A percentile compares a stretch with the other conserved stretches of the same genome.
Evolutionary conservation across 2,329 filamentous ascomycete genomes (phyloP).

Genomic region (Stagonosporopsis rhizophila): DNA sequence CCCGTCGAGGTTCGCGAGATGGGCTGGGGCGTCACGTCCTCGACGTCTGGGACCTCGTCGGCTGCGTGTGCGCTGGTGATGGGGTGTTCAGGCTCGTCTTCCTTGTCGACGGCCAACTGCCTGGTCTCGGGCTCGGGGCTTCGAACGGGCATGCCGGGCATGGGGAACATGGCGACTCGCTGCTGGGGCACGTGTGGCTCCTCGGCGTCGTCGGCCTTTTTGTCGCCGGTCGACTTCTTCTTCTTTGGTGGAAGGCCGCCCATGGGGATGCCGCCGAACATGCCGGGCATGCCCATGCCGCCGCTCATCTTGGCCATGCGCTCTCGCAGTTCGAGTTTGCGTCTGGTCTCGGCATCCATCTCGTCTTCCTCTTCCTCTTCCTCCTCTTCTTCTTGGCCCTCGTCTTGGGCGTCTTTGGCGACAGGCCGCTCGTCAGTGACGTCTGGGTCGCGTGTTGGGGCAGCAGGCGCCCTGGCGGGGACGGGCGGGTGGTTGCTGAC

Average conservation of each 20-base stretch:
- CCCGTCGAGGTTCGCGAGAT: constrained; percentile 48
- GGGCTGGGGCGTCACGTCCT: constrained; percentile 57
- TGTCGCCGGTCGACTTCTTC: constrained; percentile 53
- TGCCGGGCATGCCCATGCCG: constrained; percentile 94
- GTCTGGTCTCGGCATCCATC: constrained; percentile 83
- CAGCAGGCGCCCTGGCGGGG: constrained; percentile 44
- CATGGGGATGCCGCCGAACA: constrained; percentile 78
- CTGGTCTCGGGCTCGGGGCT: constrained; percentile 58
- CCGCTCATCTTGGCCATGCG: constrained; percentile 99
- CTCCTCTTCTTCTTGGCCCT: constrained; percentile 60
- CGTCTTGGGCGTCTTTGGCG: constrained; percentile 58
- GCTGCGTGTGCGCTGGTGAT: constrained; percentile 50
- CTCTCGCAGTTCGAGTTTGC: constrained; percentile 86
- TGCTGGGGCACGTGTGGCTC: constrained; percentile 40
- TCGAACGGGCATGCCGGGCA: constrained; percentile 72
- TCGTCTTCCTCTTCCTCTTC: constrained; percentile 83
- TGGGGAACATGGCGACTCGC: constrained; percentile 63
- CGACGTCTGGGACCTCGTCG: constrained; percentile 61
- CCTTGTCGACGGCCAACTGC: constrained; percentile 58
- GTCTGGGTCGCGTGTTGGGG: constrained; percentile 53
- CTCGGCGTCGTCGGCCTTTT: constrained; percentile 48
- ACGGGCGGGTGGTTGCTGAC: constrained; percentile 27
- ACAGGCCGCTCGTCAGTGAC: constrained; percentile 60
- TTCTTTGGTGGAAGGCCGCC: constrained; percentile 58
- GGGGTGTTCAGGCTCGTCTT: constrained; percentile 58